phyloP scores from a whole-genome alignment of 352 stramenopile genomes.

The Globisporangium nunn region DNA sequence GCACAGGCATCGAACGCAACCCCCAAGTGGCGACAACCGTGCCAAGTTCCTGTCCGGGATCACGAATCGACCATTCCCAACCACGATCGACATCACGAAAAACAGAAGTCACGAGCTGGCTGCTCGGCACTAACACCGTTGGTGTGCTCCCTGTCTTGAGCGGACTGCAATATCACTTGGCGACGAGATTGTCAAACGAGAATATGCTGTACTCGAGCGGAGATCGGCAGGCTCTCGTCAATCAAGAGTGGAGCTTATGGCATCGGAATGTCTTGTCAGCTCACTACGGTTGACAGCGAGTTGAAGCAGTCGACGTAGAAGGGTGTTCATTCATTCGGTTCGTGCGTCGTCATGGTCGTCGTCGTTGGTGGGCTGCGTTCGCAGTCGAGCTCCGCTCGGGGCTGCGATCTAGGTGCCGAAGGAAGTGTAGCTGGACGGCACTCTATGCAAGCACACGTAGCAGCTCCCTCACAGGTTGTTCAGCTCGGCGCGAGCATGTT shows the following conservation, averaged over 20 bases:
- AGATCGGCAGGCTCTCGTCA: neutral
- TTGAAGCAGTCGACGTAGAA: neutral
- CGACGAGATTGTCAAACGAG: neutral
- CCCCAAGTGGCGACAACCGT: no score
- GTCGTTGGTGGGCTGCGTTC: no score
- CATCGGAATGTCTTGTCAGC: no score
- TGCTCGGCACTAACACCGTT: slow-evolving; percentile 10
- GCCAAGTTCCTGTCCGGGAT: neutral
- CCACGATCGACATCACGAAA: neutral
- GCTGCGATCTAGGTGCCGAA: no score
- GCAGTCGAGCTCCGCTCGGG: no score
- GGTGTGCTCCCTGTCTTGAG: slow-evolving; percentile 13
- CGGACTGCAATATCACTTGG: slow-evolving; percentile 4
- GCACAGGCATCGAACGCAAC: no score
- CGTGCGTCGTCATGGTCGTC: no score
- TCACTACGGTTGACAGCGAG: neutral
- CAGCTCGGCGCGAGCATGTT: no score
- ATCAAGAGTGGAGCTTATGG: neutral
- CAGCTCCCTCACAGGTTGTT: no score
- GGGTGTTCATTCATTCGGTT: neutral
- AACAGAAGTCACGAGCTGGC: neutral
- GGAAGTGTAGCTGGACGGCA: no score
- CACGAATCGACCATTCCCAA: neutral
- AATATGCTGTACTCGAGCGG: neutral
- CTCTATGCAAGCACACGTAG: no score